phyloP scores from a whole-genome alignment of 345 rosid genomes.

The Aquilaria malaccensis region DNA sequence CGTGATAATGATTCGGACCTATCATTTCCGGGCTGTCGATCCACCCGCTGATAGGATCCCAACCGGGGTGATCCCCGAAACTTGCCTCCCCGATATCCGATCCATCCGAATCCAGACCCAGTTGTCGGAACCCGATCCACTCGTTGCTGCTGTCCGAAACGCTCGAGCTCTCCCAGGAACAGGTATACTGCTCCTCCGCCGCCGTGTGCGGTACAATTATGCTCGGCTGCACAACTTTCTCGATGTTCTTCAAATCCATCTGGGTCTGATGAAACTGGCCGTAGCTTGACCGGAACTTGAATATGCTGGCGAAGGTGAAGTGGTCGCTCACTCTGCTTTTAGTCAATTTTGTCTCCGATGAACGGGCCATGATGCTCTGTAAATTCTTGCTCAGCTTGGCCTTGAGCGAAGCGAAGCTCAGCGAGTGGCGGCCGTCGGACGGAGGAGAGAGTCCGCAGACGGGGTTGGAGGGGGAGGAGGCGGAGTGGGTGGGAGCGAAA shows the following conservation, averaged over 20 bases:
- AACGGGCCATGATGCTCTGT: slow-evolving; percentile 47
- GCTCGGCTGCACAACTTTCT: slow-evolving; percentile 59
- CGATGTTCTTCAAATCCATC: slow-evolving; percentile 36
- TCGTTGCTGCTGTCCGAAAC: slow-evolving; percentile 51
- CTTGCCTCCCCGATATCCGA: slow-evolving; percentile 38
- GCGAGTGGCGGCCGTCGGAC: slow-evolving; percentile 22
- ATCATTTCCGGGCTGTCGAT: slow-evolving; percentile 39
- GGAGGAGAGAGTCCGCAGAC: not conserved
- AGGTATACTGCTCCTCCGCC: slow-evolving; percentile 5
- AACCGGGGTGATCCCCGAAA: slow-evolving; percentile 15
- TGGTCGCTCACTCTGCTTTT: slow-evolving; percentile 66
- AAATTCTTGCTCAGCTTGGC: slow-evolving; percentile 62
- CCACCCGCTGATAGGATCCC: slow-evolving; percentile 29
- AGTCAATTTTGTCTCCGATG: slow-evolving; percentile 33
- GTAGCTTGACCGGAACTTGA: slow-evolving; percentile 33
- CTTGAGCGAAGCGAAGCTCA: slow-evolving; percentile 52
- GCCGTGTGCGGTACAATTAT: slow-evolving; percentile 36
- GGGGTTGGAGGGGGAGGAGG: slow-evolving; percentile 9
- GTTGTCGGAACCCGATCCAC: slow-evolving; percentile 42
- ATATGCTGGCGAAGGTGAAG: slow-evolving; percentile 55
- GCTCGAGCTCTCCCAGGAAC: slow-evolving; percentile 50
- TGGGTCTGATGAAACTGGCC: slow-evolving; percentile 20
- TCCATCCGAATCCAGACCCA: slow-evolving; percentile 47
- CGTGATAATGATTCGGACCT: slow-evolving; percentile 5
- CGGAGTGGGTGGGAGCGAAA: slow-evolving; percentile 25